Percentiles rank a stretch among this genome's conserved stretches.
These are phyloP conservation scores for Naegleria lovaniensis DNA, from an alignment of 208 protist species.

Conservation along the genomic window DNA sequence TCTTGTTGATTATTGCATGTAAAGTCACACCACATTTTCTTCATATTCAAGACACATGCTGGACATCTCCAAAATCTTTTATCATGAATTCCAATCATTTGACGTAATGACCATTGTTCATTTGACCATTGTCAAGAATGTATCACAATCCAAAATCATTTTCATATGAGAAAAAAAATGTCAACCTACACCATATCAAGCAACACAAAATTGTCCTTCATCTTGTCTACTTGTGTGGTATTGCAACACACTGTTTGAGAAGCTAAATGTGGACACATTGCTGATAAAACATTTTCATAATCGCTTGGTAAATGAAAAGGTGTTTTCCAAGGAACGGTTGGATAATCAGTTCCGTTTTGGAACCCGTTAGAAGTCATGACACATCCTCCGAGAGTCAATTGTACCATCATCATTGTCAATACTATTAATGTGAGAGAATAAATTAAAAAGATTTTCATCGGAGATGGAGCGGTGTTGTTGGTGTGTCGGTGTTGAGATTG, in stretches of 20 bases:
- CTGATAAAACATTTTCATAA: not conserved
- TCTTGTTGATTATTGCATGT: constrained; percentile 1
- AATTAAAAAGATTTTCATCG: not conserved
- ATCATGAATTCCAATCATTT: too few relatives aligned
- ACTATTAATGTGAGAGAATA: not conserved
- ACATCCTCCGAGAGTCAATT: not conserved
- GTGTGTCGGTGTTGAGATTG: too few relatives aligned
- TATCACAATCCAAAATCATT: too few relatives aligned
- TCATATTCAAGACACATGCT: not conserved
- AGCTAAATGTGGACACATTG: not conserved
- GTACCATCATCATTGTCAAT: too few relatives aligned
- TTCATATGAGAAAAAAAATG: too few relatives aligned
- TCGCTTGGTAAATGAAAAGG: not conserved
- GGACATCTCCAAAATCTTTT: not conserved
- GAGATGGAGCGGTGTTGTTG: too few relatives aligned
- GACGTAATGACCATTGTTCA: too few relatives aligned
- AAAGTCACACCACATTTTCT: constrained; percentile 24
- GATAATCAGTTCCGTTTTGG: not conserved
- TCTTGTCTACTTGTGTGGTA: not conserved
- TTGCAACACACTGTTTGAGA: constrained; percentile 6
- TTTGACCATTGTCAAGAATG: too few relatives aligned
- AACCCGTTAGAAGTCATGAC: not conserved
- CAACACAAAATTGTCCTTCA: not conserved
- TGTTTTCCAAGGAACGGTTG: not conserved
- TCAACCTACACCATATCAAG: not conserved